Percentiles rank a stretch among this genome's conserved stretches.
Conservation (phyloP, 305 asterid genomes). For the Coffea humblotiana region DNA sequence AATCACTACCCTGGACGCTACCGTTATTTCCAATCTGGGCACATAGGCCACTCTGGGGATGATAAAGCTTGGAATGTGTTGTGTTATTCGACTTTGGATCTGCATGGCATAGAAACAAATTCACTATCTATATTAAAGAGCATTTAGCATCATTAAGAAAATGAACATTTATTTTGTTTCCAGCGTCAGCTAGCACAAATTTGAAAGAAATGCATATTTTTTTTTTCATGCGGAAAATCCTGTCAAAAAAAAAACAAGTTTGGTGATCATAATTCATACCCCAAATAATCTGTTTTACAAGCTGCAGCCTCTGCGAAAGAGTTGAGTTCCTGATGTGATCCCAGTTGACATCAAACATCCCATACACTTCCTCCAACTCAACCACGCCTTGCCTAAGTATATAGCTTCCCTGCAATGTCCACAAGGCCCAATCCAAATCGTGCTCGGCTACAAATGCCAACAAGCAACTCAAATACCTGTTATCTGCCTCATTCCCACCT, state of each 20-base stretch:
- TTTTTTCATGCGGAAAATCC: not conserved
- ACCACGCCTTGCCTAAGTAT: conserved; percentile 34
- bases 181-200: not conserved
- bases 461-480: conserved; percentile 50
- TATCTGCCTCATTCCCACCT: conserved; percentile 44
- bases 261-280: conserved; percentile 25
- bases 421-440: conserved; percentile 66
- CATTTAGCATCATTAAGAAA: too few relatives aligned
- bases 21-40: conserved; percentile 12
- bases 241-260: not conserved
- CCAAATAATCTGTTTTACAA: conserved; percentile 38
- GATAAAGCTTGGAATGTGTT: conserved; percentile 39
- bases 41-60: conserved; percentile 57
- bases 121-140: not conserved
- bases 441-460: conserved; percentile 42
- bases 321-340: conserved; percentile 34
- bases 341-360: conserved; percentile 52
- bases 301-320: conserved; percentile 36
- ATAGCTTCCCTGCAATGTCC: conserved; percentile 66
- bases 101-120: conserved; percentile 14
- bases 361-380: conserved; percentile 44
- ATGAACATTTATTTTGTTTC: not conserved
- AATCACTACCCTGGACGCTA: conserved; percentile 16
- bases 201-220: not conserved
- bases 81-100: conserved; percentile 29